These are phyloP conservation scores for Calonectria henricotiae DNA, from an alignment of 2,329 filamentous ascomycete genomes.

Conservation along the genomic window DNA sequence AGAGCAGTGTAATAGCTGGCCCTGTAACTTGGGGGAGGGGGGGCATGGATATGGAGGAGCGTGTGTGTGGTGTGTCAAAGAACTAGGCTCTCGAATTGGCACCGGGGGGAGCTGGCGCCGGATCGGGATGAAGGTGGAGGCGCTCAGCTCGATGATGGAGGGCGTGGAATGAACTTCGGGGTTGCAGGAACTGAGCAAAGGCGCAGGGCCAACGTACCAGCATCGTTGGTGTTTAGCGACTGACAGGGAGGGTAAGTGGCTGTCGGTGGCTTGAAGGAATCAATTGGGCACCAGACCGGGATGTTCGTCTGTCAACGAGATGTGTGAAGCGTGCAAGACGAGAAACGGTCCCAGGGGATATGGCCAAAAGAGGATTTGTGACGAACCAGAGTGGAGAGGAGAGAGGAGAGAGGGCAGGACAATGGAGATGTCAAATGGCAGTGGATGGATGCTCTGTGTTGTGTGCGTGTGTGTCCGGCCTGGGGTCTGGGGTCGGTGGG, in stretches of 20 bases:
- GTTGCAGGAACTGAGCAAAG: constrained; percentile 41
- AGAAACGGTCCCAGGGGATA: background rate
- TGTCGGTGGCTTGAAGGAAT: constrained; percentile 11
- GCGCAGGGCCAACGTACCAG: constrained; percentile 31
- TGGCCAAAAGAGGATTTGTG: constrained; percentile 25
- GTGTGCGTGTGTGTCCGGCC: constrained; percentile 15
- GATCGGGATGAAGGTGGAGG: constrained; percentile 40
- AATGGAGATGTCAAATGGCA: constrained; percentile 26
- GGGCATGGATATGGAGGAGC: constrained; percentile 37
- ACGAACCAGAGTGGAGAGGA: constrained; percentile 27
- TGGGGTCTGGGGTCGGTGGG: constrained; percentile 19
- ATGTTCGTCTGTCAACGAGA: constrained; percentile 2
- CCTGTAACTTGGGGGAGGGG: constrained; percentile 35
- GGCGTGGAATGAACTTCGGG: constrained; percentile 40
- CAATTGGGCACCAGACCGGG: constrained; percentile 15
- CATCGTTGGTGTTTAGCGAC: constrained; percentile 16
- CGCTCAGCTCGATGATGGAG: constrained; percentile 13
- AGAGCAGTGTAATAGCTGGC: constrained; percentile 5
- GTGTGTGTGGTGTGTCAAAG: constrained; percentile 42
- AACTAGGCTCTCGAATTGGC: constrained; percentile 36
- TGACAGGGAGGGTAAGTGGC: background rate
- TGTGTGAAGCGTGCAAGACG: constrained; percentile 7
- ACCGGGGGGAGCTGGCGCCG: constrained; percentile 49
- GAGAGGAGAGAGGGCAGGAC: constrained; percentile 26
- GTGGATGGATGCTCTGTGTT: constrained; percentile 1